Evolutionary conservation across 495 filamentous ascomycete species (phyloP), one percentile per base, ranked within the genome.

Genomic region (Clohesyomyces aquaticus): DNA sequence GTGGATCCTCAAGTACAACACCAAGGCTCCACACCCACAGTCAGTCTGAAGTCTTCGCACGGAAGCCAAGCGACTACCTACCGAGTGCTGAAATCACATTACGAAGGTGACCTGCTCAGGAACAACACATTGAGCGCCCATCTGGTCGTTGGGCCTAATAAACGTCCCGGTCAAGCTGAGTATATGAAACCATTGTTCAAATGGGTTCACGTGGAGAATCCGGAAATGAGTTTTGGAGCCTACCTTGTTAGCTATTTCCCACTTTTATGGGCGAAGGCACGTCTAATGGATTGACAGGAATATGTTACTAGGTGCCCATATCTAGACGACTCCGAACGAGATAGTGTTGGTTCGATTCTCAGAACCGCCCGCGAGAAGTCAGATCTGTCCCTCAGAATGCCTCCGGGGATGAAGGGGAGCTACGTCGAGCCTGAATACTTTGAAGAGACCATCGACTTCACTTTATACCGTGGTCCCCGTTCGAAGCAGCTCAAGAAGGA

Each of bases 371-470:
- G 57, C 16, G 57, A 60, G 57, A 60, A 60, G 46, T 60, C 57
- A 4, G 57, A 60, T 23, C 43, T 2, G 11, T 60, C 57, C 18
- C 43, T 60, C 14, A 43, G 57, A 9, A 43, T 50, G 57, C 57
- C 57, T 6, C 23, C 47, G 10, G 47, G 57, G 3, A 50, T 60
- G 47, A 60, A 25, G 16, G 57, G 57, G 1, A 60, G 19, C 25
- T 60, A 60, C 49, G 28, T 60, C 4, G 57, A 60, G 18, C 57
- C 57, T 1, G 57, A 60, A 26, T 60, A 60, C 28, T 60, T 51
- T 25, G 57, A 60, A 23, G 57, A 60, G 46, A 51, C 43, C 1
- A 50, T 60, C 16, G 45, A 60, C 14, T 32, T 25, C 3, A 60
- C 45, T 1, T 25, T 52, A 1, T 60, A 51, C 28, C 45, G 49